Evolutionary conservation across 2,329 filamentous ascomycete genomes (phyloP).

Genomic region (Arachnopeziza araneosa): DNA sequence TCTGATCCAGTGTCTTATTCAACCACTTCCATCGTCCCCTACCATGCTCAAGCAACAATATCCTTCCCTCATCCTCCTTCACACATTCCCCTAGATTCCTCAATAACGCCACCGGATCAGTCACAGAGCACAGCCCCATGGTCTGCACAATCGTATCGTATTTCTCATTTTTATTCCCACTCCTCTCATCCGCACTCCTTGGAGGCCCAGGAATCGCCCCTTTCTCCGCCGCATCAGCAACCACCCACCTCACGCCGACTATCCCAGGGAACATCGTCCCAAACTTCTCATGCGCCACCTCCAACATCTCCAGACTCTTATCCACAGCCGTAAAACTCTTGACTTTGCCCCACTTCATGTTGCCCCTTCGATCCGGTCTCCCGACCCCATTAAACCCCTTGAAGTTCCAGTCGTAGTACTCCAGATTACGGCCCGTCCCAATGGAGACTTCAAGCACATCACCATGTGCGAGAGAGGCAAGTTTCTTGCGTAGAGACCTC

Average conservation of each 20-base stretch:
- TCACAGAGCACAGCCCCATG: constrained; percentile 59
- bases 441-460: constrained; percentile 59
- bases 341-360: constrained; percentile 34
- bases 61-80: constrained; percentile 50
- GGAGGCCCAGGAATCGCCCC: constrained; percentile 24
- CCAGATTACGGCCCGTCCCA: constrained; percentile 56
- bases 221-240: constrained; percentile 25
- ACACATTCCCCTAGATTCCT: constrained; percentile 47
- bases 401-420: constrained; percentile 51
- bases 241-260: constrained; percentile 35
- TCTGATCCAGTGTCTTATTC: constrained; percentile 50
- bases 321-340: constrained; percentile 57
- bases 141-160: constrained; percentile 62
- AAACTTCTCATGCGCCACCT: constrained; percentile 50
- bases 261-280: constrained; percentile 38
- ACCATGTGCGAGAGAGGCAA: constrained; percentile 45
- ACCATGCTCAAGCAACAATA: constrained; percentile 59
- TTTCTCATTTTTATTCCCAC: constrained; percentile 20
- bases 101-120: constrained; percentile 49
- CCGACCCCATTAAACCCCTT: constrained; percentile 20
- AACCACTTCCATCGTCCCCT: constrained; percentile 49
- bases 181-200: constrained; percentile 19
- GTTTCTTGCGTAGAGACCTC: constrained; percentile 41
- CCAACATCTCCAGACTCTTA: constrained; percentile 55
- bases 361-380: constrained; percentile 13